These are phyloP conservation scores for Prunus yedoensis DNA, from an alignment of 331 rosid species.

Conservation along the genomic window DNA sequence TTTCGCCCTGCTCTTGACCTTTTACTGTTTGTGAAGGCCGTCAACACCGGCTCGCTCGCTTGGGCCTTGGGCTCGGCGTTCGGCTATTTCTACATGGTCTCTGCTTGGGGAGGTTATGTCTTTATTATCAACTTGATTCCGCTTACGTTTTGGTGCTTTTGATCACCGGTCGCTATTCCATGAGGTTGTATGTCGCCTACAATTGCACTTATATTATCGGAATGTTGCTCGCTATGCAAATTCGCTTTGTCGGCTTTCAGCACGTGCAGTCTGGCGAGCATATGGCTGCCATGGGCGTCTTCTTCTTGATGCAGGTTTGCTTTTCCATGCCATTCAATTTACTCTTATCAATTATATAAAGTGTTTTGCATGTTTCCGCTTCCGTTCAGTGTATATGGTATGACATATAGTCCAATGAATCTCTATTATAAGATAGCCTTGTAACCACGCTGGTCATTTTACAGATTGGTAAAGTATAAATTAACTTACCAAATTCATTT, in stretches of 20 bases:
- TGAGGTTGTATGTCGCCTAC: conserved; percentile 90
- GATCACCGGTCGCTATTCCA: conserved; percentile 84
- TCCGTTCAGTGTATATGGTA: too few relatives aligned
- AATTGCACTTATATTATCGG: conserved; percentile 89
- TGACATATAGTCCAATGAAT: too few relatives aligned
- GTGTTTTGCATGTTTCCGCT: too few relatives aligned
- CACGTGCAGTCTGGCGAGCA: conserved; percentile 99
- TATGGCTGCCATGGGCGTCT: conserved; percentile 98
- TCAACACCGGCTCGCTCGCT: conserved; percentile 83
- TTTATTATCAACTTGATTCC: conserved; percentile 91
- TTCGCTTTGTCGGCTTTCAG: conserved; percentile 97
- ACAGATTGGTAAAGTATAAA: too few relatives aligned
- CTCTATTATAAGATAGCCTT: too few relatives aligned
- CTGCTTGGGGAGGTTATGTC: conserved; percentile 99
- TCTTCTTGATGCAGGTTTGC: conserved; percentile 92
- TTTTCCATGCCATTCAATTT: not conserved
- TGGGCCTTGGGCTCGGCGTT: conserved; percentile 94
- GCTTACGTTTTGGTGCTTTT: conserved; percentile 86
- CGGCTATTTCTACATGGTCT: conserved; percentile 96
- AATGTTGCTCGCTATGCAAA: conserved; percentile 98
- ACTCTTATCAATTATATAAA: too few relatives aligned
- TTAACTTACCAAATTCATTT: not conserved
- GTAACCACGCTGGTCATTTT: too few relatives aligned
- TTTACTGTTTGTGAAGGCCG: conserved; percentile 95
- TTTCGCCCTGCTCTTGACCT: conserved; percentile 73